A percentile compares a stretch with the other conserved stretches of the same genome.
These are phyloP conservation scores for Acanthamoeba comandoni DNA, from an alignment of 208 protist species.

Conservation along the genomic window DNA sequence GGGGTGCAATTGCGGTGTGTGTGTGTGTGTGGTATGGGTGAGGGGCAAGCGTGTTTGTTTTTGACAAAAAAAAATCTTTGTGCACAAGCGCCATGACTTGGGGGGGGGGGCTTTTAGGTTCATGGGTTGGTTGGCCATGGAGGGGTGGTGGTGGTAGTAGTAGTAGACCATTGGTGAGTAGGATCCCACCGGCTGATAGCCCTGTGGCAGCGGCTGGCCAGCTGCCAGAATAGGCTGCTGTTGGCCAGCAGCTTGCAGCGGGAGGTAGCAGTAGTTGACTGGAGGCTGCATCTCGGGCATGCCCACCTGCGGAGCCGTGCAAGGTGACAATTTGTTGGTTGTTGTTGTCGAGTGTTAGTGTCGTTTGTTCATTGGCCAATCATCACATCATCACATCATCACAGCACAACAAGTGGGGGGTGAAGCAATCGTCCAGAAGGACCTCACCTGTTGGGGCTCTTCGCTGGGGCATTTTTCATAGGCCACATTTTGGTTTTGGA, in stretches of 20 bases:
- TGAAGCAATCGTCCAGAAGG: not conserved
- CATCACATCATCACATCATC: not conserved
- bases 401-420: not conserved
- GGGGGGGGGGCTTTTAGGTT: not conserved
- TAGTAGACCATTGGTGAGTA: constrained; percentile 49
- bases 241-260: not conserved
- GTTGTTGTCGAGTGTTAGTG: not conserved
- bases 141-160: constrained; percentile 39
- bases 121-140: not conserved
- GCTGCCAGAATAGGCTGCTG: not conserved
- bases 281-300: not conserved
- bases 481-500: not conserved
- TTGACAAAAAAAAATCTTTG: too few species aligned
- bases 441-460: not conserved
- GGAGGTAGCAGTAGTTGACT: too few species aligned
- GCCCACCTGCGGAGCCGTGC: not conserved
- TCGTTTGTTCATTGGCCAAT: not conserved
- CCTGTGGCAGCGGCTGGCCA: constrained; percentile 30
- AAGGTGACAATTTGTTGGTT: not conserved
- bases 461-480: not conserved
- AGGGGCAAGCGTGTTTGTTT: not conserved
- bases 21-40: not conserved
- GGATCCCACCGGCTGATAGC: constrained; percentile 43
- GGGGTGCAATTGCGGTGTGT: not conserved
- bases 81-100: too few species aligned